Base-by-base conservation (phyloP, 2,329 filamentous ascomycete species). In the Phymatotrichopsis omnivora region DNA sequence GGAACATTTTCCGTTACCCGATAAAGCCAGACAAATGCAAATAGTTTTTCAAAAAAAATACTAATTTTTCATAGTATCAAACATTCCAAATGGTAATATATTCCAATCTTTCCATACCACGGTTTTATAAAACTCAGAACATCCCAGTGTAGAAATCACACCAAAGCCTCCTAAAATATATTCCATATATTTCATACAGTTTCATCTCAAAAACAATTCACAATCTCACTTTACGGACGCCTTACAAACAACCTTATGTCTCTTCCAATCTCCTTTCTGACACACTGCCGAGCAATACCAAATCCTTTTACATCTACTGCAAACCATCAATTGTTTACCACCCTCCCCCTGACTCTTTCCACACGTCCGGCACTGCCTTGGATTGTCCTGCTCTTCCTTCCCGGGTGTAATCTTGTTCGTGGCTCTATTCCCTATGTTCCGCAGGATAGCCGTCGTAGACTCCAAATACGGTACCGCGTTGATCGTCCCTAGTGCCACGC, bases 401-500 rank as follows among this genome's bases (percentile, higher is more conserved):
- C 24, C 33, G 19, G n/a, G 33, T 19, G 33, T 35, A 6, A 35
- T 35, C 7, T 35, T 23, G 24, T 19, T 23, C 19, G 20, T 22
- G 19, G 20, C 33, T 17, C 39, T 19, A 17, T 33, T 33, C 7
- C 20, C 8, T 11, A 17, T n/a, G 6, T 42, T 42, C 10, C 17
- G 17, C 28, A 16, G 17, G 16, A 20, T 23, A 23, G 17, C 27
- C 28, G 32, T 45, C 45, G 53, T 33, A n/a, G 42, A 25, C 32
- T 64, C 61, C 4, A 60, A 43, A 36, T 60, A 60, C 5, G 60
- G 58, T 5, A 59, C 53, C 2, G 57, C 52, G 49, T 60, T 64
- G 16, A 55, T 38, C 5, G 62, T 63, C 6, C 60, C 58, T 19
- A 65, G 57, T 1, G 62, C 62, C 3, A 54, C 56, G 14, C 61